These are phyloP conservation scores for Annulohypoxylon maeteangense DNA, from an alignment of 495 filamentous ascomycete genomes.

Conservation along the genomic window DNA sequence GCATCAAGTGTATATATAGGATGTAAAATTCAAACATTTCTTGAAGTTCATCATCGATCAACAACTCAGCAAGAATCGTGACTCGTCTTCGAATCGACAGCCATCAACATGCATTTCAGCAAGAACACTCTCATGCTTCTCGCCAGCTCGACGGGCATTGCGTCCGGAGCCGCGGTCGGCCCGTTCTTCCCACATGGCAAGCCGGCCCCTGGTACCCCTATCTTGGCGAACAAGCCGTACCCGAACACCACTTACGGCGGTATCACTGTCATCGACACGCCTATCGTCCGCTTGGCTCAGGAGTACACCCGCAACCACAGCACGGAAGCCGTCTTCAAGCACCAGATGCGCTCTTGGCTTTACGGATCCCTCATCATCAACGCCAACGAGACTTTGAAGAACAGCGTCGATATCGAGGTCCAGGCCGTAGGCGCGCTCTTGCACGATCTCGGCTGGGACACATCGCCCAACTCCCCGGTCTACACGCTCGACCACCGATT, in stretches of 20 bases:
- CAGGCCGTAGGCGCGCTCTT: constrained; percentile 60
- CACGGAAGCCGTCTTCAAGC: constrained; percentile 53
- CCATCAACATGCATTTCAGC: constrained; percentile 30
- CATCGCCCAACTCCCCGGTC: constrained; percentile 41
- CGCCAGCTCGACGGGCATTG: constrained; percentile 19
- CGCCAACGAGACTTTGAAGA: constrained; percentile 49
- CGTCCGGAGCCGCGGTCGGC: neutral
- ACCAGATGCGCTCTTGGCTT: constrained; percentile 56
- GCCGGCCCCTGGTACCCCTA: constrained; percentile 1
- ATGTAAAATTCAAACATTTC: neutral
- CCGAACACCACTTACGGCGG: constrained; percentile 41
- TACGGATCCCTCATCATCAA: constrained; percentile 52
- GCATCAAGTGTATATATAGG: constrained; percentile 31
- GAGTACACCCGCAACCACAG: constrained; percentile 52
- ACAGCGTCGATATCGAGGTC: constrained; percentile 57
- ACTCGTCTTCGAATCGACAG: constrained; percentile 7
- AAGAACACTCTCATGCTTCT: constrained; percentile 29
- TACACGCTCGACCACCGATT: constrained; percentile 52
- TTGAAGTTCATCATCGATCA: constrained; percentile 6
- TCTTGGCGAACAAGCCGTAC: constrained; percentile 21
- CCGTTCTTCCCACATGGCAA: constrained; percentile 1
- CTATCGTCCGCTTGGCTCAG: constrained; percentile 52
- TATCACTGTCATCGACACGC: constrained; percentile 55
- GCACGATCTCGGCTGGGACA: constrained; percentile 66
- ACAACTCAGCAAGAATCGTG: constrained; percentile 15